Evolutionary conservation across 2,329 filamentous ascomycete genomes (phyloP).

Genomic region (Aureobasidium musti): DNA sequence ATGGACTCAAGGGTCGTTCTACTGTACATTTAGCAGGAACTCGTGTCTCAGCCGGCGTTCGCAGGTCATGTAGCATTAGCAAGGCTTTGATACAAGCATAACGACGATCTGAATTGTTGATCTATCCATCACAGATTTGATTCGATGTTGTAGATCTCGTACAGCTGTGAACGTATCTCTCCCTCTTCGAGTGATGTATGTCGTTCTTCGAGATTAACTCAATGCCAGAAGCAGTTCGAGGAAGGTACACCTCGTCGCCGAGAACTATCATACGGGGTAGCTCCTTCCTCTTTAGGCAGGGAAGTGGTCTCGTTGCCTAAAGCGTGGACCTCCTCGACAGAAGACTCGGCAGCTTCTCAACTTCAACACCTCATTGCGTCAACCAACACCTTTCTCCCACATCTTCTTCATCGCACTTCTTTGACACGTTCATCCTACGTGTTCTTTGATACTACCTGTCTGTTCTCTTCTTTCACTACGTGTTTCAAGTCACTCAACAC

Average conservation of each 20-base stretch:
- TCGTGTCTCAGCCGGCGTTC: background rate
- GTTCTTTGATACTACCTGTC: background rate
- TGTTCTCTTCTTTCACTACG: background rate
- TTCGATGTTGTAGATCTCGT: background rate
- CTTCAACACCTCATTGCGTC: background rate
- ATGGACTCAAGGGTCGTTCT: background rate
- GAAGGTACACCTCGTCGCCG: constrained; percentile 1
- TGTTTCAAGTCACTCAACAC: background rate
- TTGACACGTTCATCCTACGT: constrained; percentile 1
- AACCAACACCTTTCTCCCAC: background rate
- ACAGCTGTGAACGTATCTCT: background rate
- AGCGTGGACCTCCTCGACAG: constrained; percentile 9
- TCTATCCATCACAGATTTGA: constrained; percentile 8
- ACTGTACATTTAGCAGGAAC: constrained; percentile 16
- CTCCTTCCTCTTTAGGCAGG: background rate
- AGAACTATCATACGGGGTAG: background rate
- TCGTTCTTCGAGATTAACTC: background rate
- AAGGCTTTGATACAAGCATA: background rate
- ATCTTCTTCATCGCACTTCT: background rate
- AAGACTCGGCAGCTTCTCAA: background rate
- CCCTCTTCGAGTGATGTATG: background rate
- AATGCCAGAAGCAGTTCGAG: background rate
- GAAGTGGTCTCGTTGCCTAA: background rate
- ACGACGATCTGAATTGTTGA: constrained; percentile 5
- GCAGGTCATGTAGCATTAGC: constrained; percentile 23